Base-by-base conservation (phyloP, 805 yeast species). In the Nakazawaea wickerhamii region DNA sequence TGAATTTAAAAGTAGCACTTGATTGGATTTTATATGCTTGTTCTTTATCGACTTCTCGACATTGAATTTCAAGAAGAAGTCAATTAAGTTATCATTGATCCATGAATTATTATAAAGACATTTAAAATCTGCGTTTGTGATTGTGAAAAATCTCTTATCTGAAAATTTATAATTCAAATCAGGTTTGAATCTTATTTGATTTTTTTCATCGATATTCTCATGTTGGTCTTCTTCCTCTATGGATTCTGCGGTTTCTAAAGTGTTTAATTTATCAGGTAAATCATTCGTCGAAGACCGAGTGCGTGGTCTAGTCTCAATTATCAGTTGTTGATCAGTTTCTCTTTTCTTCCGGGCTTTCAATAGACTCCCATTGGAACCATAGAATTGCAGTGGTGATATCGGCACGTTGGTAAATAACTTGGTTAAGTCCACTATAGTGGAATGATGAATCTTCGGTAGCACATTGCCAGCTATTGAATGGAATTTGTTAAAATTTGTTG, bases 21-120 rank as follows among this genome's bases (percentile, higher is more conserved):
- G 69, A 7, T 62, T 55, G 2, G 64, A 60, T 7, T 50, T 40
- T 10, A 66, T 51, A 4, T 63, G 54, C 4, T 56, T 51, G 5
- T 28, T 15, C 17, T 40, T 38, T 20, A 35, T 36, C 21, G 50
- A 35, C 25, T 46, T 45, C 48, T 67, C 76, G 6, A 77, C 68
- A 48, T 72, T 75, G 55, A 70, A 82, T 44, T 76, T 77, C 22
- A 87, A 68, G 54, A 86, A 89, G 57, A 91, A 91, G 59, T 88
- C 96, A 43, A 93, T 81, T 38, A 93, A 67, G 0, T 84, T 75
- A 55, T 93, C 99, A 63, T 93, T 91, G 38, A 93, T 76, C 90
- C 95, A 91, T 48, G 84, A 86, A 36, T 81, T 80, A 45, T 83
- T 81, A 54, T 81, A 79, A 8, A 91, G 68, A 35, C 96, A 84